Percentiles rank a stretch among this genome's conserved stretches.
These are phyloP conservation scores for Mucor plumbeus DNA, from an alignment of 371 early-diverging fungal species.

Conservation along the genomic window DNA sequence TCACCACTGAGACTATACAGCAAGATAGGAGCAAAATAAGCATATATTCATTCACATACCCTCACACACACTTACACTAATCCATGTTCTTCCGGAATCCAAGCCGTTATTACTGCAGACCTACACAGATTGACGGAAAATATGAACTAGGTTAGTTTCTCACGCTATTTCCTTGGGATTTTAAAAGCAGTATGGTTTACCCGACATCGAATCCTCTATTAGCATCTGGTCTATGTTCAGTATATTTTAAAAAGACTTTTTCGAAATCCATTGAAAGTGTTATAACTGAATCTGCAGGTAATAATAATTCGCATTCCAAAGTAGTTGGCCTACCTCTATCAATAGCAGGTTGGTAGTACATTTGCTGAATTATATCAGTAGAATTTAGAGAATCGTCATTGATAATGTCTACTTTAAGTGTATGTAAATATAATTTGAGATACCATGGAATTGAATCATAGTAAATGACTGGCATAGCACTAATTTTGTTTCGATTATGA, in stretches of 20 bases:
- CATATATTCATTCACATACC: neutral
- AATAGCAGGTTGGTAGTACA: slow-evolving; percentile 75
- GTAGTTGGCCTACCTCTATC: slow-evolving; percentile 84
- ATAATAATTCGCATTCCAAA: slow-evolving; percentile 70
- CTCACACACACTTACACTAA: slow-evolving; percentile 7
- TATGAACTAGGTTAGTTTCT: slow-evolving; percentile 11
- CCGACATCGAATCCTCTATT: slow-evolving; percentile 95
- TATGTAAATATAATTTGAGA: slow-evolving; percentile 88
- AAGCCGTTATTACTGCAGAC: slow-evolving; percentile 47
- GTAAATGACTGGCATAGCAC: slow-evolving; percentile 60
- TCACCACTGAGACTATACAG: slow-evolving; percentile 20
- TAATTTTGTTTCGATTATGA: slow-evolving; percentile 59
- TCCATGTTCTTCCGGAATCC: slow-evolving; percentile 24
- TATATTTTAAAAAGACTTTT: slow-evolving; percentile 89
- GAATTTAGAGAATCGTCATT: slow-evolving; percentile 17
- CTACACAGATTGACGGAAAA: slow-evolving; percentile 19
- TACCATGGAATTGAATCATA: slow-evolving; percentile 92
- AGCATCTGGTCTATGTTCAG: slow-evolving; percentile 96
- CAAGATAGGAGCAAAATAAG: neutral
- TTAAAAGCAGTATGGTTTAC: slow-evolving; percentile 27
- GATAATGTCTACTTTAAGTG: slow-evolving; percentile 64
- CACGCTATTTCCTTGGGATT: slow-evolving; percentile 3
- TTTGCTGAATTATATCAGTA: slow-evolving; percentile 49
- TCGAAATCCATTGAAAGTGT: slow-evolving; percentile 81
- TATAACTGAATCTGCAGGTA: slow-evolving; percentile 74